Evolutionary conservation across 257 asterid genomes (phyloP), one percentile per base, ranked within the genome.

Genomic region (Ocimum tenuiflorum): DNA sequence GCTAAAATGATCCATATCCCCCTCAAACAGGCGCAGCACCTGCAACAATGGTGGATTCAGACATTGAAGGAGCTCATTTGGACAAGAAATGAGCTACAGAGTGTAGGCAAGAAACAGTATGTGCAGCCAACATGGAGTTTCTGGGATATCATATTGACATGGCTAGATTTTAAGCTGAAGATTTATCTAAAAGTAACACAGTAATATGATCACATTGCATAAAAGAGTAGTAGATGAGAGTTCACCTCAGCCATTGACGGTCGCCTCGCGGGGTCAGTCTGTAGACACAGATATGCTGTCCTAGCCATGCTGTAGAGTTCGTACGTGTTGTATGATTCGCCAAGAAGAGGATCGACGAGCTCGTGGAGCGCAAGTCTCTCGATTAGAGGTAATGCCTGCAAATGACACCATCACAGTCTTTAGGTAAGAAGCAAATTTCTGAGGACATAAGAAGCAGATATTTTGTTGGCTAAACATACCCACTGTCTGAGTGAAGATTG

Each of bases 191-290:
- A n/a, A n/a, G n/a, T n/a, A n/a, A n/a, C n/a, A n/a, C n/a, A n/a
- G n/a, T n/a, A n/a, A n/a, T n/a, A n/a, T n/a, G n/a, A n/a, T n/a
- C n/a, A n/a, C n/a, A n/a, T n/a, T n/a, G n/a, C n/a, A n/a, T n/a
- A n/a, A n/a, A n/a, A n/a, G n/a, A n/a, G n/a, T 42, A 48, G 11
- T 46, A 49, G 1, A 12, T 15, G 22, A 13, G 58, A 13, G 29
- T 52, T 8, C 10, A 88, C 96, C 91, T 88, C 88, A 1, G 82
- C 85, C 95, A 84, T 86, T 48, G 96, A 82, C 58, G 96, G 96
- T 65, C 94, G 83, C 76, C 73, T 79, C 69, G 74, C 84, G 0
- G 96, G 95, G 55, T 84, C 81, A 54, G 82, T 76, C 75, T 84
- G 95, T 71, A 86, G 79, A 46, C 96, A 84, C 59, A 86, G 53